Evolutionary conservation across 2,329 filamentous ascomycete genomes (phyloP).

Genomic region (Fusarium nygamai): DNA sequence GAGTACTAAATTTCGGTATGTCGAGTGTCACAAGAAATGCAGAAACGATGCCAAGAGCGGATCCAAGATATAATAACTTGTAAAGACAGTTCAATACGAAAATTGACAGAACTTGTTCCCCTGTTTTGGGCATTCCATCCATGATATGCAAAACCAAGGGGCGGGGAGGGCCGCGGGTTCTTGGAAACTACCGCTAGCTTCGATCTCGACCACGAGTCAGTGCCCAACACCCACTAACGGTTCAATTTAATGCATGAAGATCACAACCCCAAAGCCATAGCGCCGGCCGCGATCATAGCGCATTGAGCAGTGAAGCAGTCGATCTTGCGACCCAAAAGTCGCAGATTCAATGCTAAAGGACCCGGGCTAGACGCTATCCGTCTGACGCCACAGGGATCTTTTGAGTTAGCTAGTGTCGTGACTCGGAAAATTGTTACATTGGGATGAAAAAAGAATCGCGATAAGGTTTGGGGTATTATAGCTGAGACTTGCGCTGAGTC

Average conservation of each 20-base stretch:
- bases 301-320: neutral
- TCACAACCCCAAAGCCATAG: neutral
- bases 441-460: neutral
- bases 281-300: neutral
- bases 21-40: neutral
- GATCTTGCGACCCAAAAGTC: neutral
- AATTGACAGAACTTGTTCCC: neutral
- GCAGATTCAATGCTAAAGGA: neutral
- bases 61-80: neutral
- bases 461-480: neutral
- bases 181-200: neutral
- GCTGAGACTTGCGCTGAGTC: neutral
- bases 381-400: neutral
- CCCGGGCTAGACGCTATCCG: neutral
- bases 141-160: neutral
- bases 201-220: neutral
- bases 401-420: neutral
- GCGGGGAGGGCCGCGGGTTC: neutral
- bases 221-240: neutral
- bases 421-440: neutral
- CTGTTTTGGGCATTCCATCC: neutral
- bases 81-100: neutral
- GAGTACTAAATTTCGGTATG: neutral
- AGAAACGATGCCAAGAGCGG: neutral
- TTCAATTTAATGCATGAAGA: neutral